Base-by-base conservation (phyloP, 2,329 filamentous ascomycete genomes). In the Talaromyces islandicus region DNA sequence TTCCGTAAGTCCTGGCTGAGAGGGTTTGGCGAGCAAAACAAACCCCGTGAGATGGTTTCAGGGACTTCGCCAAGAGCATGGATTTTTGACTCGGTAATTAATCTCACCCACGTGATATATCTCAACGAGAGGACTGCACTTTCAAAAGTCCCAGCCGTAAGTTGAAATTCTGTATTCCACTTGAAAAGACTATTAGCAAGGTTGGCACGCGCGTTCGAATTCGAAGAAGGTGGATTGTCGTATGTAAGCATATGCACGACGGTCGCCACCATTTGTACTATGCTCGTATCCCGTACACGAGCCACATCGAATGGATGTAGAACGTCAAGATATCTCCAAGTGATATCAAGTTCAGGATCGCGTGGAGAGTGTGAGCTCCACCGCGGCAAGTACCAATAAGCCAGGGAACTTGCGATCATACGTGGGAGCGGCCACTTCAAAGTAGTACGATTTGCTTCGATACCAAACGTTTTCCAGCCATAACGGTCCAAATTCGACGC, bases 271-370 rank as follows among this genome's bases (percentile, higher is more conserved):
- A n/a, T 14, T 53, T 57, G n/a, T 21, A 7, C 41, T 14, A 56
- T 30, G 19, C 11, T 17, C 30, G 14, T 53, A n/a, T 52, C 17
- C 25, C 17, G 21, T 17, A 21, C 43, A 50, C 25, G 54, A 12
- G 10, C 27, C 2, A 67, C 52, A 6, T 66, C 60, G 32, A 71
- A 67, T 17, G 67, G 67, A 17, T 68, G 67, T 30, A 67, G 56
- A 43, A 67, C 60, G 63, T 72, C 69, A 19, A 72, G 63, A 32
- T 72, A 70, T 25, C 65, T 66, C 70, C 67, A 71, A 59, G 66
- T 60, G 30, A 66, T 65, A 59, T 65, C 55, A 24, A 62, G 58
- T 25, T 57, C 10, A 12, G 54, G 35, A 55, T 55, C 61, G 41
- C 57, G 57, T 19, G 60, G 51, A 50, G 38, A 14, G 12, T 30